phyloP scores from a whole-genome alignment of 306 rosid genomes.

The Dicorynia guianensis region DNA sequence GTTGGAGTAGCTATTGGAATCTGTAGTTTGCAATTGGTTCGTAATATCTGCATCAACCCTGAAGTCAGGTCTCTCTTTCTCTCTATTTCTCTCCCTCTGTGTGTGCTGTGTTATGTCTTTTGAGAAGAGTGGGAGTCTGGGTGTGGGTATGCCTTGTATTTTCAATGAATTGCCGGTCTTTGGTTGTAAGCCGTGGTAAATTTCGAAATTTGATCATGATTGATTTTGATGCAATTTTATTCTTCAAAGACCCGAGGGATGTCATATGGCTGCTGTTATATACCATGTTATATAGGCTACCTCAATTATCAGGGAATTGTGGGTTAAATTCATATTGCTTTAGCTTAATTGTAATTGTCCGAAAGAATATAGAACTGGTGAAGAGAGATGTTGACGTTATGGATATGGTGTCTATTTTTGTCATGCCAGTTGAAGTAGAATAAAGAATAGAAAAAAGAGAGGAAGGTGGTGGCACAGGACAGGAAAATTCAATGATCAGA shows the following conservation, averaged over 20 bases:
- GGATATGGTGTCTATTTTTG: conserved; percentile 2
- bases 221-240: neutral
- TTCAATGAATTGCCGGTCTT: neutral
- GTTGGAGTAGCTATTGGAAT: conserved; percentile 90
- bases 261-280: neutral
- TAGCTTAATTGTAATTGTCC: neutral
- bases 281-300: neutral
- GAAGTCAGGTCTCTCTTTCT: conserved; percentile 77
- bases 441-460: too few species aligned
- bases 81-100: neutral
- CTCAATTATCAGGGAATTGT: neutral
- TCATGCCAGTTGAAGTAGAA: neutral
- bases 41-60: conserved; percentile 85
- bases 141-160: neutral
- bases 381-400: neutral
- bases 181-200: neutral
- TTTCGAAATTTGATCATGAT: neutral
- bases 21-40: conserved; percentile 75
- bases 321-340: neutral
- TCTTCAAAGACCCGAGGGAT: neutral
- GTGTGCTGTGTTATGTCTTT: too few species aligned
- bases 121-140: too few species aligned
- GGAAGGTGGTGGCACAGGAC: too few species aligned
- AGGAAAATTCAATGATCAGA: too few species aligned
- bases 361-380: neutral